Base-by-base conservation (phyloP, 345 rosid genomes). In the Nephelium lappaceum region DNA sequence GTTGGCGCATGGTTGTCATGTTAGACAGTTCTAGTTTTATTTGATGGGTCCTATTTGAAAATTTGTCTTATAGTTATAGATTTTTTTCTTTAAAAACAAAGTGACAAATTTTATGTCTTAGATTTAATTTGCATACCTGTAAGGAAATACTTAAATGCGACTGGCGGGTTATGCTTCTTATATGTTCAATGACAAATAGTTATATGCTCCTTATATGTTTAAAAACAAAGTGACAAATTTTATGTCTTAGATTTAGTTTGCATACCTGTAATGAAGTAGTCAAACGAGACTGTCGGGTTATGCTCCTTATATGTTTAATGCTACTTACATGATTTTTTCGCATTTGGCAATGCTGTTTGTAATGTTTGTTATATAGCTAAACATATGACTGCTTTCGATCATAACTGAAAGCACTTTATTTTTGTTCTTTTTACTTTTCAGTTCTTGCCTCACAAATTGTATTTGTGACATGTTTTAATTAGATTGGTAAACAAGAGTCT, bases 401-500 rank as follows among this genome's bases (percentile, higher is more conserved):
- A 51, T 73, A 60, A 31, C 36, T 51, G 64, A 53, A 67, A 43
- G 18, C 21, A 16, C 8, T 53, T 53, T 23, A 6, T 73, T 18
- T 69, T 78, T 25, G 23, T 64, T 31, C 15, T 39, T 11, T 7
- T 63, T 11, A 5, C 43, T 72, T 16, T 49, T 71, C 23, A 10
- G 24, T 81, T 71, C 47, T 68, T 76, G 38, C 63, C 60, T 83
- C 77, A 42, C 23, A 75, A 69, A 23, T 78, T 80, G 74, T 74
- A 65, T 74, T 78, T 84, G 73, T 76, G 76, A 80, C 77, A 51
- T 71, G 21, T 73, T 77, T 84, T 78, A 45, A 87, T 86, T 90
- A 95, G 99, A 84, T 88, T 89, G 87, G 93, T 83, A 84, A 81
- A 78, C 79, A 81, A 78, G 79, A 82, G 81, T 80, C 85, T 82